Evolutionary conservation across 768 basidiomycete species (phyloP).

Genomic region (Kwoniella shandongensis): DNA sequence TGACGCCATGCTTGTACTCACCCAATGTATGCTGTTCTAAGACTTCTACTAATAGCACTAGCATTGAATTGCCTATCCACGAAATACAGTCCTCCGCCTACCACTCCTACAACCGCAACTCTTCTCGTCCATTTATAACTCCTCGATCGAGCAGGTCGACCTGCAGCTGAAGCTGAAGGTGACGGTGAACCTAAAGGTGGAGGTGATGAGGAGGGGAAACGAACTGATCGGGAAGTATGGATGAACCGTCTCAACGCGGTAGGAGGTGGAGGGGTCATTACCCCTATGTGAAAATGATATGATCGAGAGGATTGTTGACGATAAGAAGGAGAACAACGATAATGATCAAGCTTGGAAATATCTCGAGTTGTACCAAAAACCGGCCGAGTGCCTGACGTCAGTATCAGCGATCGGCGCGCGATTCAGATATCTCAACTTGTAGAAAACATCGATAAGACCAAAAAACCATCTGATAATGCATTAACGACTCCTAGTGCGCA

Average conservation of each 20-base stretch:
- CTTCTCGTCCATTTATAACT: constrained; percentile 28
- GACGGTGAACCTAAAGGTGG: background rate
- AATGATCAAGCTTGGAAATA: too few relatives aligned
- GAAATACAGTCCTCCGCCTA: constrained; percentile 56
- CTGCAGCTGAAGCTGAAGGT: background rate
- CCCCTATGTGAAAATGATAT: background rate
- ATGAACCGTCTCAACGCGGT: background rate
- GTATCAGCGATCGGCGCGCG: too few relatives aligned
- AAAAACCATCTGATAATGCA: too few relatives aligned
- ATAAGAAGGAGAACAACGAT: too few relatives aligned
- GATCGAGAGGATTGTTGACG: too few relatives aligned
- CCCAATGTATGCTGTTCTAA: constrained; percentile 62
- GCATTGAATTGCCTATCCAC: constrained; percentile 63
- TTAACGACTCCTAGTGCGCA: too few relatives aligned
- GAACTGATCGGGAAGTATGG: background rate
- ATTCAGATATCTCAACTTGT: too few relatives aligned
- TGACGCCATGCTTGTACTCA: constrained; percentile 28
- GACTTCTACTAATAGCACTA: constrained; percentile 61
- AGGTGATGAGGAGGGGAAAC: background rate
- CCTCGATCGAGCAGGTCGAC: constrained; percentile 18
- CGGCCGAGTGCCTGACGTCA: too few relatives aligned
- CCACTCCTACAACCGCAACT: constrained; percentile 40
- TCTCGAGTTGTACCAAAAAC: too few relatives aligned
- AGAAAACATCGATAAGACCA: too few relatives aligned
- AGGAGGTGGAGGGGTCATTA: background rate